Evolutionary conservation across 768 basidiomycete genomes (phyloP), one percentile per base, ranked within the genome.

Genomic region (Hericium rajendrae): DNA sequence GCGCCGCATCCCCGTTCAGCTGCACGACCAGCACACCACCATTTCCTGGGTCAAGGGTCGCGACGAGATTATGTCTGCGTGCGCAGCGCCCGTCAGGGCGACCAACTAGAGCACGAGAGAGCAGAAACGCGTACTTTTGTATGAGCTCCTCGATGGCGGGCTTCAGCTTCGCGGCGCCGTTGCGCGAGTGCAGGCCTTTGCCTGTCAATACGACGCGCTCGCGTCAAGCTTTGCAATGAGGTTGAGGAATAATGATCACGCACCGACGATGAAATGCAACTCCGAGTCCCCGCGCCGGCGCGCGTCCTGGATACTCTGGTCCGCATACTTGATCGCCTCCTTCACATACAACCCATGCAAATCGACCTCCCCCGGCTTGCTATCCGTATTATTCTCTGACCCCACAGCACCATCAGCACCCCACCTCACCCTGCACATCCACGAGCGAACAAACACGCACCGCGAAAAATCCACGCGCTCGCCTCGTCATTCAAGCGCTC

Each of bases 311-410:
- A 97, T 79, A 12, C 87, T 85, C 20, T 69, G 64, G 61, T 97
- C 94, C 2, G 82, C 84, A 54, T 78, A 78, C 43, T 78, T 74
- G 51, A 95, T 82, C 22, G 94, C 91, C 72, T 98, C 95, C 66
- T 91, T 92, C 59, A 95, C 94, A 69, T 91, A 97, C 4, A 98
- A 73, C 1, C 92, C 94, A 66, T 97, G 94, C 22, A 97, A 72
- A 70, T 97, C 91, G 48, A 97, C 73, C 68, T 92, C 88, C 1
- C 86, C 88, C 0, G 78, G 78, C 57, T 79, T 69, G 53, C 85
- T 84, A 59, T 88, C 83, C 72, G 78, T 77, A 73, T 94, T 93
- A 63, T 91, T 92, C 69, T 86, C 88, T 90, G 61, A 20, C 10
- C 10, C 39, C 12, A 13, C 20, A 10, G 28, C 28, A 32, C 28